Evolutionary conservation across 2,329 filamentous ascomycete genomes (phyloP), one percentile per base, ranked within the genome.

Genomic region (Pseudocercospora crystallina): DNA sequence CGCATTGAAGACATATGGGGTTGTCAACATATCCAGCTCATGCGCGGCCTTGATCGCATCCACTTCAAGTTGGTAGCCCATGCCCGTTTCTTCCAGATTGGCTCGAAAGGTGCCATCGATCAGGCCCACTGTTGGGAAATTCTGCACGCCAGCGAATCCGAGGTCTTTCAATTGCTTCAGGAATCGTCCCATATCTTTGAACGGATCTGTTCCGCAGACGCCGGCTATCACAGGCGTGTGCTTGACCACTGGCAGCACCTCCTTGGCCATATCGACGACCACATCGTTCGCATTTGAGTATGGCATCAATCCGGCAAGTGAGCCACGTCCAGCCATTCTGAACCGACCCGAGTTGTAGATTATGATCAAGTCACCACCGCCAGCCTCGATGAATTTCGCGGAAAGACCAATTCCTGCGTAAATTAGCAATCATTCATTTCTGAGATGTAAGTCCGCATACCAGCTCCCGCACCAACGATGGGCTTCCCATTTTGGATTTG

Each of bases 81-180:
- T 89, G 8, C 81, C 84, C 1, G 85, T 88, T 66, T 87, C 84
- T 63, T 89, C 86, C 1, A 89, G 74, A 57, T 85, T 84, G 15
- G 76, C 75, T 10, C 86, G 77, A 64, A 89, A 88, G 10, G 75
- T 75, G 1, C 84, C 85, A 65, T 89, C 85, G 32, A 88, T 83
- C 13, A 88, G 71, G 0, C 85, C 85, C 1, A 88, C 84, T 0
- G 85, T 88, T 1, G 85, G 85, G 64, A 89, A 89, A 61, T 89
- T 89, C 66, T 89, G 55, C 8, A 58, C 51, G 1, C 86, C 86
- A 1, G 80, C 79, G 57, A 89, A 87, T 0, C 85, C 85, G 12
- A 86, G 67, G 1, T 76, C 76, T 47, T 79, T 77, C 32, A 89
- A 71, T 62, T 87, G 77, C 13, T 66, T 63, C 12, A 88, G 73